Base-by-base conservation (phyloP, 176 grass and related monocot genomes). In the Lolium multiflorum region DNA sequence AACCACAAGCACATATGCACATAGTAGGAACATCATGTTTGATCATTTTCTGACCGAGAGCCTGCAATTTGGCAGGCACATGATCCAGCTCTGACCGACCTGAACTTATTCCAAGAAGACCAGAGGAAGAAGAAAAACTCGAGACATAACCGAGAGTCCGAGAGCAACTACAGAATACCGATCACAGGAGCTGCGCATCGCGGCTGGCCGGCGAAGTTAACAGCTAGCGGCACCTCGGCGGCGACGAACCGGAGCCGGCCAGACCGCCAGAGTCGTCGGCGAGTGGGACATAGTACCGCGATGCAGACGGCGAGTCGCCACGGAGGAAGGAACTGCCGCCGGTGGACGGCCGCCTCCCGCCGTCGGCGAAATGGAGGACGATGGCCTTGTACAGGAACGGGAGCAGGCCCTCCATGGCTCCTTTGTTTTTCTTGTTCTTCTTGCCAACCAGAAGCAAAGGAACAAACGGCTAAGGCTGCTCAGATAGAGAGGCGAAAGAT, bases 301-400 rank as follows among this genome's bases (percentile, higher is more conserved):
- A 28, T 0, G 31, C 54, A 0, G 78, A 77, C 80, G 78, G 73
- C 41, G 92, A 94, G 39, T 91, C 92, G 70, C 67, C 59, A 25
- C 11, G 0, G 28, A 56, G 24, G 84, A 90, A 78, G 17, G 86
- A 70, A 77, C 79, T 75, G 61, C 74, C 79, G 46, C 83, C 86
- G 37, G 81, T 21, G 26, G 86, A 50, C 84, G 86, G 43, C 70
- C 76, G 41, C 14, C 89, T 61, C 38, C 89, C 70, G 71, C 89
- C 92, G 14, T 11, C 61, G 65, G 68, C 82, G 76, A 84, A 84
- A 57, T 82, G 75, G 80, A 92, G 57, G 84, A 94, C 37, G 81
- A 94, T 74, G 55, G 90, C 81, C 66, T 81, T 73, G 84, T 94
- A 94, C 51, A 94, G 49, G 69, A 94, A 94, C 57, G 92, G 92